Base-by-base conservation (phyloP, 2,329 filamentous ascomycete species). In the Pseudogymnoascus sp. region DNA sequence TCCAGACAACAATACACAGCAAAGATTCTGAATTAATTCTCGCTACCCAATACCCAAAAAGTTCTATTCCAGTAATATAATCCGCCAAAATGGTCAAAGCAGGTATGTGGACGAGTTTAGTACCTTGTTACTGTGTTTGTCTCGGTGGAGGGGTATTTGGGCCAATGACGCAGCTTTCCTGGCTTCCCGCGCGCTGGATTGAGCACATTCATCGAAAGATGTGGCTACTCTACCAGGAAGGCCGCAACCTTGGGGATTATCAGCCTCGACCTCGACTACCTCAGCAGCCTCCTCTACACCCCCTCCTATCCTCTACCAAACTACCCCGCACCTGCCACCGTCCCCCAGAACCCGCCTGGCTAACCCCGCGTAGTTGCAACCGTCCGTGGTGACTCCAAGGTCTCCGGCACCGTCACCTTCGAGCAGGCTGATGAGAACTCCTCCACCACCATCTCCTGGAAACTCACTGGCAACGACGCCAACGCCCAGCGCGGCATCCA, bases 401-500 rank as follows among this genome's bases (percentile, higher is more conserved):
- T 99, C 84, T 82, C 86, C 76, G 94, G 94, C 75, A 94, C 90
- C 79, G 89, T 99, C 75, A 89, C 86, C 81, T 97, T 99, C 79
- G 92, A 96, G 84, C 94, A 99, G 83, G 84, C 83, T 70, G 85
- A 84, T 76, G 94, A 97, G 84, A 85, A 81, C 73, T 79, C 84
- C 72, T 86, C 88, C 71, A 97, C 94, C 76, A 93, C 83, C 77
- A 84, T 99, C 81, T 85, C 88, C 75, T 99, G 90, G 88, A 86
- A 97, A 80, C 92, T 99, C 79, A 83, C 84, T 67, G 93, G 94
- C 80, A 83, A 97, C 80, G 92, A 97, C 76, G 74, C 93, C 80
- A 96, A 96, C 78, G 92, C 94, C 75, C 86, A 96, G 87, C 93
- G 94, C 80, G 94, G 91, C 79, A 92, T 97, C 85, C 94, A 99